Evolutionary conservation across 305 asterid genomes (phyloP), one percentile per base, ranked within the genome.

Genomic region (Solanum hybrid): DNA sequence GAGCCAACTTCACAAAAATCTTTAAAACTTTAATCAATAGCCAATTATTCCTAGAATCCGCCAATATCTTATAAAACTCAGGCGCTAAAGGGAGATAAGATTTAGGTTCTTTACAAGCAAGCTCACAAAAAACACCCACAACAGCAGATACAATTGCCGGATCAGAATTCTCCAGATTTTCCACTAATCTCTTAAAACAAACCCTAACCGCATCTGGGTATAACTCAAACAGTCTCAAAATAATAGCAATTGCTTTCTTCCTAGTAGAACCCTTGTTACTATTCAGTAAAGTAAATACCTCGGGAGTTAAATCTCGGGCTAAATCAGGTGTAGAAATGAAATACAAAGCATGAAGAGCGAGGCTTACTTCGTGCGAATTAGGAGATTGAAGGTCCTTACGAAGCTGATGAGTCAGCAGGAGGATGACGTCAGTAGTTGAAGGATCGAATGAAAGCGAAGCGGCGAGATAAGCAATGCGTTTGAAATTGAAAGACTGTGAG

Each of bases 31-130:
- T 97, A 66, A 97, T 97, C 93, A 97, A 91, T 88, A 97, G 93
- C 99, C 99, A 97, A 88, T 97, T 97, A 92, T 96, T 96, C 90
- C 94, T 93, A 40, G 98, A 96, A 75, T 96, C 98, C 71, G 94
- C 97, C 90, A 97, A 92, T 90, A 96, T 92, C 91, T 93, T 94
- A 91, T 95, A 96, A 89, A 97, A 97, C 90, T 97, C 99, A 0
- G 99, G 99, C 7, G 99, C 99, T 92, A 97, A 91, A 8, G 99
- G 99, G 92, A 97, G 92, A 90, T 96, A 97, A 24, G 99, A 94
- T 89, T 90, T 94, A 11, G 99, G 96, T 16, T 97, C 98, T 64
- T 91, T 94, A 46, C 89, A 92, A 87, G 98, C 92, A 84, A 97
- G 94, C 93, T 97, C 99, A 91, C 97, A 97, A 75, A 97, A 96